Evolutionary conservation across 768 basidiomycete species (phyloP), one percentile per base, ranked within the genome.

Genomic region (Hypholoma sublateritium): DNA sequence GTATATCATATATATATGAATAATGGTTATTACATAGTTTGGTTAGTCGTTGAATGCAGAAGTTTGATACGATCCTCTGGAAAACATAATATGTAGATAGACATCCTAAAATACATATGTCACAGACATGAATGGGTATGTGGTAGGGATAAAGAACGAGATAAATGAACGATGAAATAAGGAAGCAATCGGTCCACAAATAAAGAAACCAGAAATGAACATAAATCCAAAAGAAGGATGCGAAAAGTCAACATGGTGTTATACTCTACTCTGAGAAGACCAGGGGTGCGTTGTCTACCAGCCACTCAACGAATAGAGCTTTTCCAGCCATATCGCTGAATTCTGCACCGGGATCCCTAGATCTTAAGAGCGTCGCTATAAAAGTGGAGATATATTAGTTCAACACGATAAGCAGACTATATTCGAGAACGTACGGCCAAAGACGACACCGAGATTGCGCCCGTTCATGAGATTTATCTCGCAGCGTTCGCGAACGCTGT

Each of bases 311-410:
- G 65, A 89, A 85, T 57, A 95, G 81, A 5, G 96, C 93, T 73
- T 96, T 98, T 52, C 93, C 93, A 7, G 93, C 95, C 92, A 98
- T 98, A 71, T 99, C 96, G 65, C 87, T 89, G 75, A 98, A 98
- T 74, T 98, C 97, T 16, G 91, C 85, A 24, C 81, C 80, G 3
- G 89, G 86, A 68, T 95, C 89, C 34, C 84, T 82, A 7, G 96
- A 95, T 65, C 91, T 85, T 88, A 98, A 92, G 17, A 99, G 78
- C 0, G 96, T 98, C 11, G 96, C 95, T 98, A 62, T 2, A 67
- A 52, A 53, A 63, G 14, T 37, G 59, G 59, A n/a, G n/a, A 34
- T 46, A 22, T 21, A 44, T 58, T 62, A 37, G 65, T 34, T 46
- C 50, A 14, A 0, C 6, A 37, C 21, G 19, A 35, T 13, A 55